phyloP scores from a whole-genome alignment of 2,329 filamentous ascomycete genomes.

The Trichoderma citrinoviride region DNA sequence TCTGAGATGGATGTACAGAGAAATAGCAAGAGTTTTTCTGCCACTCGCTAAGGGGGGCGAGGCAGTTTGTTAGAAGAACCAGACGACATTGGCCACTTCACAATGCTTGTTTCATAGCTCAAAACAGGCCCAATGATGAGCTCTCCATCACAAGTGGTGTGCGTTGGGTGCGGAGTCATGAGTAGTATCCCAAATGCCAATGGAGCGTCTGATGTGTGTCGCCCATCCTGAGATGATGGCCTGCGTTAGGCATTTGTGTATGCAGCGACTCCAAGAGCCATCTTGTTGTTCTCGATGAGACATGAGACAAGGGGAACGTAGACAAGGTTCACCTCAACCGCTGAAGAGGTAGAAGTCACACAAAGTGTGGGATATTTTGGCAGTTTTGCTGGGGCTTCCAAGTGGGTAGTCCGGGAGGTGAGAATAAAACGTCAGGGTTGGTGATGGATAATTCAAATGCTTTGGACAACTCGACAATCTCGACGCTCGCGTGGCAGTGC shows the following conservation, averaged over 20 bases:
- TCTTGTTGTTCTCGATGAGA: neutral
- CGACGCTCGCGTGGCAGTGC: neutral
- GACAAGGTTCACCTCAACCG: neutral
- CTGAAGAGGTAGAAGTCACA: neutral
- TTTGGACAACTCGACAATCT: neutral
- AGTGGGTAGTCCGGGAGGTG: neutral
- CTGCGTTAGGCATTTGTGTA: too few relatives aligned
- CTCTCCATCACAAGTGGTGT: neutral
- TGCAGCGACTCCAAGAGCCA: too few relatives aligned
- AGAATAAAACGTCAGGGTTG: neutral
- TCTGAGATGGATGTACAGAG: too few relatives aligned
- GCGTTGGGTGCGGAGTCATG: neutral
- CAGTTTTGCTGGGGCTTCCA: neutral
- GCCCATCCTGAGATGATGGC: neutral
- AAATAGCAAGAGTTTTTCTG: too few relatives aligned
- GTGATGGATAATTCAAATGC: neutral
- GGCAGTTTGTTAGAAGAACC: neutral
- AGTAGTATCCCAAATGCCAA: too few relatives aligned
- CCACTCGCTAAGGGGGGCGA: too few relatives aligned
- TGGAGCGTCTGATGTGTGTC: neutral
- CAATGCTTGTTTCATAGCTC: too few relatives aligned
- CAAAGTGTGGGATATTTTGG: neutral
- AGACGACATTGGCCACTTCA: neutral
- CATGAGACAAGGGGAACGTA: neutral
- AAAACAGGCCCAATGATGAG: neutral